Evolutionary conservation across 257 asterid genomes (phyloP), one percentile per base, ranked within the genome.

Genomic region (Solanum chiquidenum): DNA sequence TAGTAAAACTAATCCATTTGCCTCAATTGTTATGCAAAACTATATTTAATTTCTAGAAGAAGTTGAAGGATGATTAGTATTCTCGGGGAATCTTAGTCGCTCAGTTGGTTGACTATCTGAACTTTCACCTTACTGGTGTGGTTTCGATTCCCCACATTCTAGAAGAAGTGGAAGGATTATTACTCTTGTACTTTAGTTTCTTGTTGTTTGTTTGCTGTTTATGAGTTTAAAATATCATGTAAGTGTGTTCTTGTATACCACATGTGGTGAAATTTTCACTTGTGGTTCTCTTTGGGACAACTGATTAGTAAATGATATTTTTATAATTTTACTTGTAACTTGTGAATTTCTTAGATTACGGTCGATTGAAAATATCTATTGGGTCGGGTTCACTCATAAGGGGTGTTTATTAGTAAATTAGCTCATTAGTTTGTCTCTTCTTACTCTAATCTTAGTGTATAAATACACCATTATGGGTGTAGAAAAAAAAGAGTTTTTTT

Each of bases 1-100:
- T 55, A 84, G 84, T 80, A 83, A 60, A 83, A 88, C 90, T n/a
- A 76, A 76, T 76, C 83, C 83, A 21, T 7, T 38, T 38, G 83
- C 83, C 21, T 76, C 83, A 23, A n/a, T 76, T 29, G 58, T 76
- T 31, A 76, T 76, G 83, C 83, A 76, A 76, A 76, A 76, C 21
- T 76, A 76, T 3, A 35, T 74, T 20, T 74, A 35, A 76, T 74
- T 74, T 20, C 82, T 34, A 20, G 82, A 74, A 10, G 83, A 74
- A 74, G 3, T 37, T 74, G 83, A 74, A 74, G 82, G 52, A 35
- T 3, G 64, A 20, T 2, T 55, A 52, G 4, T 52, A 18, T 0
- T 55, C 64, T 55, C 25, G 64, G 5, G 10, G 11, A 55, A 55
- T 55, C 0, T 55, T 55, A 55, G 0, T 55, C 0, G 11, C 64